phyloP scores from a whole-genome alignment of 306 rosid species.

The Trichosanthes cucumerina region DNA sequence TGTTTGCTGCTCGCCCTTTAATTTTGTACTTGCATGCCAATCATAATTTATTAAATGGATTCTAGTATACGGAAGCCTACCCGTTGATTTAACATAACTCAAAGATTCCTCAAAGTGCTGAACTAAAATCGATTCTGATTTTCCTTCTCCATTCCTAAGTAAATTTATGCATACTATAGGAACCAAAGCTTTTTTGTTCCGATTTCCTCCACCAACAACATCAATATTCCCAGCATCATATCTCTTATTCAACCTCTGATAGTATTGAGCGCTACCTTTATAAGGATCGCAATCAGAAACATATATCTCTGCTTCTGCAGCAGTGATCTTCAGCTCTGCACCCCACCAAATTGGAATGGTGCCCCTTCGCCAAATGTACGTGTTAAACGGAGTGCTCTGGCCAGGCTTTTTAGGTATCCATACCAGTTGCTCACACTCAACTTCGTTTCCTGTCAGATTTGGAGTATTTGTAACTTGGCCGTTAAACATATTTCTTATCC shows the following conservation, averaged over 20 bases:
- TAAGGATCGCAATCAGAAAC: conserved; percentile 86
- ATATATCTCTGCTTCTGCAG: conserved; percentile 97
- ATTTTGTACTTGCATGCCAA: conserved; percentile 83
- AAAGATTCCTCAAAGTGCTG: conserved; percentile 86
- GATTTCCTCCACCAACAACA: conserved; percentile 36
- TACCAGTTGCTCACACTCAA: conserved; percentile 93
- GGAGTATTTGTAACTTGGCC: conserved; percentile 6
- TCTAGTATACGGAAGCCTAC: conserved; percentile 64
- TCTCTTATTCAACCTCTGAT: conserved; percentile 77
- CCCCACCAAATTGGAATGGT: conserved; percentile 99
- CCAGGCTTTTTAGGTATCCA: conserved; percentile 86
- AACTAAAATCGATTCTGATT: conserved; percentile 81
- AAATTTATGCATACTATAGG: conserved; percentile 87
- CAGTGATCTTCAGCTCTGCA: conserved; percentile 91
- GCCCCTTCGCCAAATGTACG: conserved; percentile 88
- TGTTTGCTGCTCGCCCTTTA: conserved; percentile 86
- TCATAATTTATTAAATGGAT: conserved; percentile 78
- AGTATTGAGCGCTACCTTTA: conserved; percentile 73
- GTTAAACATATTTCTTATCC: background rate
- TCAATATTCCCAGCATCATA: conserved; percentile 63
- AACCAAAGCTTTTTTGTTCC: conserved; percentile 54
- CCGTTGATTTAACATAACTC: conserved; percentile 58
- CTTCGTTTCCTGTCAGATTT: conserved; percentile 80
- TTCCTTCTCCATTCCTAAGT: conserved; percentile 92
- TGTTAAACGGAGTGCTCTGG: conserved; percentile 86